phyloP scores from a whole-genome alignment of 768 basidiomycete genomes.

The Tricholoma flavovirens region DNA sequence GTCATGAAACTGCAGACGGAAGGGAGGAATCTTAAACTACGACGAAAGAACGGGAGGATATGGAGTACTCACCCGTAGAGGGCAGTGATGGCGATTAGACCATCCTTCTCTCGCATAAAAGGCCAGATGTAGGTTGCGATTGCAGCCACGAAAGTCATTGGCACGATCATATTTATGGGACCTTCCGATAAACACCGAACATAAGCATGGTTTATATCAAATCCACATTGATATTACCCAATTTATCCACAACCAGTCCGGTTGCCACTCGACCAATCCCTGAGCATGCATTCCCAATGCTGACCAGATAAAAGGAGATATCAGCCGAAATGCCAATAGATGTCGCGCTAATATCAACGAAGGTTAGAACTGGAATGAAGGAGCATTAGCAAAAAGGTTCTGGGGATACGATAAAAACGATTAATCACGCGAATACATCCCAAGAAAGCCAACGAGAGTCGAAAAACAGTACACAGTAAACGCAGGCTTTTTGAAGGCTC shows the following conservation, averaged over 20 bases:
- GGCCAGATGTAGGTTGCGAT: constrained; percentile 60
- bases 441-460: constrained; percentile 46
- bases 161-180: constrained; percentile 51
- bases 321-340: constrained; percentile 38
- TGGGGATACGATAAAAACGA: background rate
- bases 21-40: background rate
- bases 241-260: constrained; percentile 44
- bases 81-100: constrained; percentile 43
- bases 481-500: constrained; percentile 37
- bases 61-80: constrained; percentile 46
- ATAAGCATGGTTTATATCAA: background rate
- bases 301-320: constrained; percentile 53
- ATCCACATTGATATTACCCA: constrained; percentile 28
- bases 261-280: constrained; percentile 47
- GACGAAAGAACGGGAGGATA: too few relatives aligned
- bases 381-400: background rate
- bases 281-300: constrained; percentile 57
- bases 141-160: constrained; percentile 44
- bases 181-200: constrained; percentile 30
- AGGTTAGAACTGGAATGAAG: constrained; percentile 41
- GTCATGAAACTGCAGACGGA: constrained; percentile 35
- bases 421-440: constrained; percentile 51
- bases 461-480: constrained; percentile 49
- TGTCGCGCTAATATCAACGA: constrained; percentile 48
- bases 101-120: constrained; percentile 33